Base-by-base conservation (phyloP, 306 rosid species). In the Inga oerstediana region DNA sequence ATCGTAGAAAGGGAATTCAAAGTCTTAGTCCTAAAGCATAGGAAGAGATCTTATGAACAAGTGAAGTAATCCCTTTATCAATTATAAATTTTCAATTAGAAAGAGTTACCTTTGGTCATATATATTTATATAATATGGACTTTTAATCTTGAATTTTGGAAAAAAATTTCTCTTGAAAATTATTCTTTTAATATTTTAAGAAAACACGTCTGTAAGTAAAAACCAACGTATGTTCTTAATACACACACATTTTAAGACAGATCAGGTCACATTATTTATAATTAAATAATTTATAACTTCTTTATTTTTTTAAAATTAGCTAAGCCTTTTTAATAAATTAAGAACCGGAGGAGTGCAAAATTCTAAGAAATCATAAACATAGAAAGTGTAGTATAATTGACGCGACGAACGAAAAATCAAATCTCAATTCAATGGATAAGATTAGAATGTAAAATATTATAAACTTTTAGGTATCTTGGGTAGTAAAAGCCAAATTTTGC, bases 381-480 rank as follows among this genome's bases (percentile, higher is more conserved):
- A 51, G 4, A 52, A 17, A 52, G 59, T 52, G 8, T 52, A 3
- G 3, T 52, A 17, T 52, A 52, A 17, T 52, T 58, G 14, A 22
- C 66, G 4, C 24, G 66, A 22, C 4, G 7, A 62, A 62, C 30
- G 17, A 51, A 51, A 62, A 62, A 24, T 27, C 32, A 30, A 65
- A 67, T 67, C 73, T 14, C 48, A 68, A 37, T 68, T 35, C 73
- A 68, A 68, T 19, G 73, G 48, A 68, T 35, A 68, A 68, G 73
- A 35, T 37, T 17, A 19, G 20, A 37, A 68, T 8, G 16, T 68
- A 37, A 68, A 37, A 68, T 37, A 65, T 24, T 61, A 32, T 64
- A 17, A 12, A 30, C 12, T 5, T 32, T 14, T 2, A 13, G 43
- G 0, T 65, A 11, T 65, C 32, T 70, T 70, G 17, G 15, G 15